These are phyloP conservation scores for Penicillium macrosclerotiorum DNA, from an alignment of 495 filamentous ascomycete genomes.

Conservation along the genomic window DNA sequence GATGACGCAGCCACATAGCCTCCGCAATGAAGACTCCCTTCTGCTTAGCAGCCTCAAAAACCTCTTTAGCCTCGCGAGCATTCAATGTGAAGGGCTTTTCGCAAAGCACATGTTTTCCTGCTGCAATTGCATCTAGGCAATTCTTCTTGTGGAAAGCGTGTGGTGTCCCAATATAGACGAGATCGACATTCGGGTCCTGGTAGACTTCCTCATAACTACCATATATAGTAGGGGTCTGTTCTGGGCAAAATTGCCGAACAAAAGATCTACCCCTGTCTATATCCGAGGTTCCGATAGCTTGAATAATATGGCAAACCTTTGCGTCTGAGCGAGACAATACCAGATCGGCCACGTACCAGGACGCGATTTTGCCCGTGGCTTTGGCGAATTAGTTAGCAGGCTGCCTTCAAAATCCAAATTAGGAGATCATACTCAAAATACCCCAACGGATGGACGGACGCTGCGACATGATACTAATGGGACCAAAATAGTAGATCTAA, in stretches of 20 bases:
- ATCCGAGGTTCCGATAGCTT: slow-evolving; percentile 33
- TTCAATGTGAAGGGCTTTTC: slow-evolving; percentile 45
- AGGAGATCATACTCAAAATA: too few relatives aligned
- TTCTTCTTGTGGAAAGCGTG: slow-evolving; percentile 39
- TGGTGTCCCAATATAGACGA: slow-evolving; percentile 46
- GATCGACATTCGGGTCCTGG: slow-evolving; percentile 36
- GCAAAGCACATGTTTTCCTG: slow-evolving; percentile 41
- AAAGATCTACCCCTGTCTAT: slow-evolving; percentile 28
- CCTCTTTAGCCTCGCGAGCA: slow-evolving; percentile 30
- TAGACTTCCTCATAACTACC: slow-evolving; percentile 32
- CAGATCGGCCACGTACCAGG: too few relatives aligned
- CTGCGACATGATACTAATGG: too few relatives aligned
- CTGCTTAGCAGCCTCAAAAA: slow-evolving; percentile 36
- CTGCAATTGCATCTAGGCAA: slow-evolving; percentile 39
- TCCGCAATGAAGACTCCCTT: slow-evolving; percentile 45
- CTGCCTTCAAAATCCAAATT: too few relatives aligned
- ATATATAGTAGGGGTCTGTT: slow-evolving; percentile 20
- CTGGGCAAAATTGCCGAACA: slow-evolving; percentile 12
- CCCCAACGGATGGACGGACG: too few relatives aligned
- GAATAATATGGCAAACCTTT: slow-evolving; percentile 33
- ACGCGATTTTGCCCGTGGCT: too few relatives aligned
- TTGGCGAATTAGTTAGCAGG: too few relatives aligned
- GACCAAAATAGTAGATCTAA: too few relatives aligned
- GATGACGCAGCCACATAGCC: slow-evolving; percentile 24
- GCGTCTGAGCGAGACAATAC: too few relatives aligned